A percentile compares a stretch with the other conserved stretches of the same genome.
Conservation (phyloP, 345 rosid genomes). For the Linum lewisii region DNA sequence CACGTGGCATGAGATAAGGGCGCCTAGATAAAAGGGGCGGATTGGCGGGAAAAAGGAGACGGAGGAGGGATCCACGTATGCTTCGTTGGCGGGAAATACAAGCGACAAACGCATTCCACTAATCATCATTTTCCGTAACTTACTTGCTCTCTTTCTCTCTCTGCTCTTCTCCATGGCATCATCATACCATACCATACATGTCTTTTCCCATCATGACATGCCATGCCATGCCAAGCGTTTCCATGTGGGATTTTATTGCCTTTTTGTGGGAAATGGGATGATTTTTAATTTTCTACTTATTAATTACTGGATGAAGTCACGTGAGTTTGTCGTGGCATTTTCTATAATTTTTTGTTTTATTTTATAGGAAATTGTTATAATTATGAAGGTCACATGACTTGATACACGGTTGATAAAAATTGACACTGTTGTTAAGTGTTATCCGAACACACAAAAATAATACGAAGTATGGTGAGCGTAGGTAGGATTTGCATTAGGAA, state of each 20-base stretch:
- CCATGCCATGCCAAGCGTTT: background rate
- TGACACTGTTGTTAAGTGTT: too few relatives aligned
- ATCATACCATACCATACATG: background rate
- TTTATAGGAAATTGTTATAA: too few relatives aligned
- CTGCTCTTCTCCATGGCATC: background rate
- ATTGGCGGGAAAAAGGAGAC: background rate
- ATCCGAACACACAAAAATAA: too few relatives aligned
- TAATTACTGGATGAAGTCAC: background rate
- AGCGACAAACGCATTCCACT: background rate
- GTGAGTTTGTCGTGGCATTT: background rate
- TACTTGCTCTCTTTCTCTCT: background rate
- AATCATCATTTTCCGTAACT: background rate
- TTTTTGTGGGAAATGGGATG: background rate
- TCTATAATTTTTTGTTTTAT: too few relatives aligned
- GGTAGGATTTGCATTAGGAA: too few relatives aligned
- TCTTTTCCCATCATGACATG: too few relatives aligned
- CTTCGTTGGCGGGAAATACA: background rate
- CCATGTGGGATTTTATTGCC: background rate
- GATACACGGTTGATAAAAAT: too few relatives aligned
- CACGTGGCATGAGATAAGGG: background rate
- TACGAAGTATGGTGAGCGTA: too few relatives aligned
- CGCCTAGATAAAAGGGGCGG: too few relatives aligned
- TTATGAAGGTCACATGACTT: too few relatives aligned
- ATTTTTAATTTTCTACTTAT: too few relatives aligned
- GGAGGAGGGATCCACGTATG: background rate